Percentiles rank a stretch among this genome's conserved stretches.
Evolutionary conservation across 2,329 filamentous ascomycete species (phyloP).

Genomic region (Trichoderma harzianum): DNA sequence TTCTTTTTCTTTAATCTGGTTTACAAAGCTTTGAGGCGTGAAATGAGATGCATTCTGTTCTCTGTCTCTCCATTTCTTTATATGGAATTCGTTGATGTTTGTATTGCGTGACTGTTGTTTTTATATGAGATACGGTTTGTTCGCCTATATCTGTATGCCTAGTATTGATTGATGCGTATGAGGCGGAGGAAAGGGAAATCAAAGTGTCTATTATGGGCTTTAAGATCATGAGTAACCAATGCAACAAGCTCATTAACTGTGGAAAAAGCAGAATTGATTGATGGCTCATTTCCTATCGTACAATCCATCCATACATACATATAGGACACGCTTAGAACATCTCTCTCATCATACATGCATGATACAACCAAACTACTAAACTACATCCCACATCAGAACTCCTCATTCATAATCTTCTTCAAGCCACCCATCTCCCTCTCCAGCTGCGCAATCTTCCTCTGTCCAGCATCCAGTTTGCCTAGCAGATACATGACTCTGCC

Average conservation of each 20-base stretch:
- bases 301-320: background rate
- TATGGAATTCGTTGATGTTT: background rate
- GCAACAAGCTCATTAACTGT: background rate
- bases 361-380: background rate
- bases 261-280: background rate
- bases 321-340: background rate
- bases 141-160: background rate
- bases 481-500: constrained; percentile 70
- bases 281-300: background rate
- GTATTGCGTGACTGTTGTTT: background rate
- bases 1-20: background rate
- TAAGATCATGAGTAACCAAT: background rate
- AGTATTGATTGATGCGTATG: background rate
- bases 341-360: background rate
- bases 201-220: background rate
- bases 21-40: background rate
- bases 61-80: background rate
- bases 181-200: background rate
- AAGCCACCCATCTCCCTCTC: constrained; percentile 68
- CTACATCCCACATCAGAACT: constrained; percentile 36
- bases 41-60: background rate
- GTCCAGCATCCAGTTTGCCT: constrained; percentile 67
- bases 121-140: background rate
- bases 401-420: constrained; percentile 59
- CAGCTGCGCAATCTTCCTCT: constrained; percentile 68